These are phyloP conservation scores for Trypanosoma vivax DNA, from an alignment of 208 protist genomes.

Conservation along the genomic window DNA sequence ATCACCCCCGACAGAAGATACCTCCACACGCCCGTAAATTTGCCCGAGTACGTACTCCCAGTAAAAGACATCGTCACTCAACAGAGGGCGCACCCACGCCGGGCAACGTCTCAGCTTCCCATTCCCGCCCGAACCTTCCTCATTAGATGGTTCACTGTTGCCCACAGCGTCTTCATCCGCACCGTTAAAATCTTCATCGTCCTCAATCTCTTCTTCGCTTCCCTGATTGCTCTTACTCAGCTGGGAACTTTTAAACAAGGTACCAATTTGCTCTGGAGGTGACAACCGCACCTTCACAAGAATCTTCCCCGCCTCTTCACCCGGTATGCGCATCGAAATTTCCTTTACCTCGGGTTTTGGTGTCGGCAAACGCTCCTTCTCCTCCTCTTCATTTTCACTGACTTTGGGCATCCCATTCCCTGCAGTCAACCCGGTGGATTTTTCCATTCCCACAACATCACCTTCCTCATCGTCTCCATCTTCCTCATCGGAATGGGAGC, in stretches of 20 bases:
- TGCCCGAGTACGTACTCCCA: constrained; percentile 37
- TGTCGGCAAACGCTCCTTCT: no score
- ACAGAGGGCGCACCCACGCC: constrained; percentile 57
- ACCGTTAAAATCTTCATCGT: constrained; percentile 15
- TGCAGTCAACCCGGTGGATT: no score
- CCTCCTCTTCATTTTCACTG: no score
- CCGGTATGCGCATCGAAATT: no score
- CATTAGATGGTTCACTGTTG: constrained; percentile 1
- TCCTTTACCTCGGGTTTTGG: no score
- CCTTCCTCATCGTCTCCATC: no score
- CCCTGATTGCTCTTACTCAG: not conserved
- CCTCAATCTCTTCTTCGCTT: constrained; percentile 14
- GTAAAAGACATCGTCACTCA: constrained; percentile 54
- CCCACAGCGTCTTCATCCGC: constrained; percentile 19
- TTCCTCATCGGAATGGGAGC: no score
- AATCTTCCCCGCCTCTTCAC: no score
- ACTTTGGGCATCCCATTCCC: no score
- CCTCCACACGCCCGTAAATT: constrained; percentile 32
- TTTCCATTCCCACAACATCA: not conserved
- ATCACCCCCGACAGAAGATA: not conserved
- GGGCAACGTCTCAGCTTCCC: constrained; percentile 17
- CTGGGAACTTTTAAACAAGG: no score
- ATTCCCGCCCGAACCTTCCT: not conserved
- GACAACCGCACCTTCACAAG: no score
- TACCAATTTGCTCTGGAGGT: no score